Percentiles rank a stretch among this genome's conserved stretches.
Evolutionary conservation across 176 grass and related monocot genomes (phyloP).

Genomic region (Tillandsia fasciculata): DNA sequence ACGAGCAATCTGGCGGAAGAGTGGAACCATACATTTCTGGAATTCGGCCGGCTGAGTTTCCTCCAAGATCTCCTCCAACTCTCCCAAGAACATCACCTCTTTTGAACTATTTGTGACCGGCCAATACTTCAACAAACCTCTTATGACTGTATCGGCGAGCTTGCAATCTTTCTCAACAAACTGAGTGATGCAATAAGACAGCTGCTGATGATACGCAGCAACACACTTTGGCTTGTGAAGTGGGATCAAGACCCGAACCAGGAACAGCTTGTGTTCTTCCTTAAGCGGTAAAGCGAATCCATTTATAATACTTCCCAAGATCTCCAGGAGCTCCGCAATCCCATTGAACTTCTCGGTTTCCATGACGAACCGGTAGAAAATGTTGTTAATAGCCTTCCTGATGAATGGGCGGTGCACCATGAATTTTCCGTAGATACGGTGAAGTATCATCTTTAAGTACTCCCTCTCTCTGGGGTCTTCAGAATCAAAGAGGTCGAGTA

Average conservation of each 20-base stretch:
- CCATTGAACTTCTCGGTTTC: conserved; percentile 25
- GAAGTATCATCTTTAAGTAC: conserved; percentile 23
- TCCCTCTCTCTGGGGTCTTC: conserved; percentile 34
- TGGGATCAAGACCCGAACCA: conserved; percentile 21
- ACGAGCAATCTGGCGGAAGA: conserved; percentile 17
- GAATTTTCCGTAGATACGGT: conserved; percentile 27
- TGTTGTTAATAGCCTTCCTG: conserved; percentile 27
- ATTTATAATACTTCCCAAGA: conserved; percentile 25
- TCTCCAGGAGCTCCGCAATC: conserved; percentile 22
- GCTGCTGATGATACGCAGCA: conserved; percentile 22
- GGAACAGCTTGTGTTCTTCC: conserved; percentile 28
- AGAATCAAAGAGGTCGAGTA: conserved; percentile 30
- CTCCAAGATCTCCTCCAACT: conserved; percentile 26
- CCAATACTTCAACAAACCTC: conserved; percentile 26
- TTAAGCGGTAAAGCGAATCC: conserved; percentile 26
- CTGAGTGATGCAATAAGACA: conserved; percentile 31
- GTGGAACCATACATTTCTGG: conserved; percentile 23
- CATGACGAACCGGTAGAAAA: conserved; percentile 22
- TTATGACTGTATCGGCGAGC: conserved; percentile 20
- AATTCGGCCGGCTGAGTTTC: conserved; percentile 25
- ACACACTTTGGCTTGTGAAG: conserved; percentile 27
- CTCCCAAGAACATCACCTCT: conserved; percentile 26
- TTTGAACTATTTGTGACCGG: conserved; percentile 30
- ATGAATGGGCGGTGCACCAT: conserved; percentile 26
- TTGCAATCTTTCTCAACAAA: conserved; percentile 31